phyloP scores from a whole-genome alignment of 2,329 filamentous ascomycete genomes.

The Colletotrichum higginsianum region DNA sequence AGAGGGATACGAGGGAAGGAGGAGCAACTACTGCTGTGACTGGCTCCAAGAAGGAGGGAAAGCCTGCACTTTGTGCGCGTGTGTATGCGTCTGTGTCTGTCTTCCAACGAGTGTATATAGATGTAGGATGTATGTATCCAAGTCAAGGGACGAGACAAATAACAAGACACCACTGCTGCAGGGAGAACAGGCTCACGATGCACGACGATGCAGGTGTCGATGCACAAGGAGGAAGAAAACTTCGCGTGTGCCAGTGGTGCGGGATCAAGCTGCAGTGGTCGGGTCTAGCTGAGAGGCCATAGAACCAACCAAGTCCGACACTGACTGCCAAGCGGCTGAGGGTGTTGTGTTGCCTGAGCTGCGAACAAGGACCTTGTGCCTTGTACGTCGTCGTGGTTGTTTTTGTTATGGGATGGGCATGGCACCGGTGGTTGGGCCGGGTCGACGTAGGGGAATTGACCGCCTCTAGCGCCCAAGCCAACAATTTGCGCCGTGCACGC shows the following conservation, averaged over 20 bases:
- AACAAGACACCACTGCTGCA: constrained; percentile 10
- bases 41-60: constrained; percentile 1
- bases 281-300: constrained; percentile 9
- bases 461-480: constrained; percentile 38
- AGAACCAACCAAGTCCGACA: constrained; percentile 11
- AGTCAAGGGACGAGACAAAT: constrained; percentile 6
- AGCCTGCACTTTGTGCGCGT: constrained; percentile 4
- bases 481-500: constrained; percentile 35
- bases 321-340: constrained; percentile 1
- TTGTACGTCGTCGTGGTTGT: constrained; percentile 11
- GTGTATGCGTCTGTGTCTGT: neutral
- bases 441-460: constrained; percentile 29
- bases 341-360: neutral
- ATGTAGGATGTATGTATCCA: neutral
- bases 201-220: constrained; percentile 7
- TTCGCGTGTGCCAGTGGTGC: neutral
- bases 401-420: constrained; percentile 16
- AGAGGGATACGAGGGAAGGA: neutral
- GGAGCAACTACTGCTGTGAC: neutral
- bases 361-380: neutral
- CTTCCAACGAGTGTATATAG: neutral
- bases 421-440: neutral
- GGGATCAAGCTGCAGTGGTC: constrained; percentile 5
- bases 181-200: constrained; percentile 11
- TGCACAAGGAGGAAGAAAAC: neutral